Evolutionary conservation across 2,329 filamentous ascomycete genomes (phyloP), one percentile per base, ranked within the genome.

Genomic region (Xylaria sp.): DNA sequence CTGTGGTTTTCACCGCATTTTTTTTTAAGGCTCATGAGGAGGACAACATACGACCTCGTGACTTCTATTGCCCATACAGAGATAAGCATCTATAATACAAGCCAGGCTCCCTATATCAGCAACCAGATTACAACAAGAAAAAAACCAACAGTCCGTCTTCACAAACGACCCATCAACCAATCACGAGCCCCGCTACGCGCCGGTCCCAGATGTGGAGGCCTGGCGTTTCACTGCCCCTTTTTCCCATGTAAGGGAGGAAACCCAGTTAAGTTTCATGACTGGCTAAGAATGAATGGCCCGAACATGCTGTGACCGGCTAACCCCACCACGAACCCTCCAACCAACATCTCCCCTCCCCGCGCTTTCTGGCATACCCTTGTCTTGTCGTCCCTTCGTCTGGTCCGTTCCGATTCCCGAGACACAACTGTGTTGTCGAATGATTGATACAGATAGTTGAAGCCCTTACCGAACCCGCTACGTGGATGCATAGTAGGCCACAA

Each of bases 351-450:
- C 33, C 28, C 17, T 10, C 33, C 28, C 31, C 53, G 31, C 53
- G 53, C 53, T 38, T 56, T 56, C 33, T 17, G n/a, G 17, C 31
- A 38, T 4, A 20, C 53, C 53, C 28, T 56, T 53, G 28, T 53
- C 49, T 26, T 51, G 23, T 51, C 48, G 15, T 51, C 3, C n/a
- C 48, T 15, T 6, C 31, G 28, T 28, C 49, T 33, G 28, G 28
- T 36, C 53, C n/a, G 17, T 56, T 56, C 53, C 53, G 53, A 38
- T 56, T 56, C 53, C 33, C 53, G 53, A 56, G 53, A 56, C 33
- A 38, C 31, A n/a, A 38, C 15, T 51, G 36, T 13, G 0, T 4
- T 51, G 11, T 28, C 48, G 48, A 51, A 51, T 51, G 48, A 31
- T 31, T 28, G 48, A 51, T 23, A 51, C 23, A 28, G 48, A 11